A percentile compares a stretch with the other conserved stretches of the same genome.
phyloP scores from a whole-genome alignment of 78 protist genomes.

The Dictyostelium citrinum region DNA sequence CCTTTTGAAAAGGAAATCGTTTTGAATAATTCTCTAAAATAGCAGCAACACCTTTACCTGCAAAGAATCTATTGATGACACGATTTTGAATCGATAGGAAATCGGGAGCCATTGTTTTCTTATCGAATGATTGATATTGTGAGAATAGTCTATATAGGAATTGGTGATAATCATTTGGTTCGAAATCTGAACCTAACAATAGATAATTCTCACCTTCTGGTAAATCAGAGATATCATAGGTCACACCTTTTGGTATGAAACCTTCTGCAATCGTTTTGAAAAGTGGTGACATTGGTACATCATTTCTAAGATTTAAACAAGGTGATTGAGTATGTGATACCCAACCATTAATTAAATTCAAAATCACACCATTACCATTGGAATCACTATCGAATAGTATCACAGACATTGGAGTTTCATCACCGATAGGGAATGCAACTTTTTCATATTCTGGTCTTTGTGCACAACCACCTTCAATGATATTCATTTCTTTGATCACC shows the following conservation, averaged over 20 bases:
- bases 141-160: conserved; percentile 12
- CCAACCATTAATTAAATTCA: conserved; percentile 47
- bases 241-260: background rate
- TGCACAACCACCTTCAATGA: conserved; percentile 68
- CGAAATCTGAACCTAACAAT: conserved; percentile 35
- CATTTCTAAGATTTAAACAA: background rate
- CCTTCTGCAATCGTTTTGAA: conserved; percentile 2
- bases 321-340: conserved; percentile 1
- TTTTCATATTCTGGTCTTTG: conserved; percentile 55
- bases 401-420: background rate
- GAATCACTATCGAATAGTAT: background rate
- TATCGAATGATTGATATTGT: conserved; percentile 22
- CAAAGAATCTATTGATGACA: conserved; percentile 5
- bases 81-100: background rate
- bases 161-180: background rate
- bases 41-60: conserved; percentile 29
- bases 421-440: background rate
- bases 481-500: background rate
- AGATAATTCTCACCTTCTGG: conserved; percentile 13
- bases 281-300: background rate
- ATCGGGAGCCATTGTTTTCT: background rate
- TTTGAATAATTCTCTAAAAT: background rate
- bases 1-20: background rate
- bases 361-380: conserved; percentile 10
- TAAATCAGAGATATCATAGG: conserved; percentile 19